Percentiles rank a stretch among this genome's conserved stretches.
These are phyloP conservation scores for Pythium guiyangense DNA, from an alignment of 352 stramenopile genomes.

Conservation along the genomic window DNA sequence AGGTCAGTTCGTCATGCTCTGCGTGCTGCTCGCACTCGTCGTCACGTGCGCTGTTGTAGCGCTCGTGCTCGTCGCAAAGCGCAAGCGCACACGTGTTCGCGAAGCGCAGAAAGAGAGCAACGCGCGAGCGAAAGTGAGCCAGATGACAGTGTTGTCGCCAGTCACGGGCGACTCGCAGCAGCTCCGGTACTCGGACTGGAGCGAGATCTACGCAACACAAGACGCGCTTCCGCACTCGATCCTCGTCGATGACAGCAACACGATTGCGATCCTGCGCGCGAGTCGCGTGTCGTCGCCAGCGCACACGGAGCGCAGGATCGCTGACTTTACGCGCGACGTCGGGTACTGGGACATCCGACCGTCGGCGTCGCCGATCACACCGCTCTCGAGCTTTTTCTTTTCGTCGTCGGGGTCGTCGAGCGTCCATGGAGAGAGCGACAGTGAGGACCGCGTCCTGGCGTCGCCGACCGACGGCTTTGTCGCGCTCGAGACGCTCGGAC, in stretches of 20 bases:
- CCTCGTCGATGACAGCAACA: constrained; percentile 32
- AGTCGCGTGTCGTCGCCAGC: constrained; percentile 32
- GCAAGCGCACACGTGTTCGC: constrained; percentile 6
- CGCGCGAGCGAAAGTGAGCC: constrained; percentile 9
- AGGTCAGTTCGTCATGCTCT: constrained; percentile 22
- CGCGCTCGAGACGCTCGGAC: constrained; percentile 27
- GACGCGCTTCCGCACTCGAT: constrained; percentile 30
- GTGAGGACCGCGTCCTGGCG: neutral
- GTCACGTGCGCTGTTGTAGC: constrained; percentile 15
- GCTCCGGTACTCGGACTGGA: constrained; percentile 38
- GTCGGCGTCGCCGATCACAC: constrained; percentile 47
- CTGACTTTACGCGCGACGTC: constrained; percentile 43
- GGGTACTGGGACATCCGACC: constrained; percentile 41
- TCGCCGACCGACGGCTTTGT: constrained; percentile 37
- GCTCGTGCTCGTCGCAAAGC: constrained; percentile 13
- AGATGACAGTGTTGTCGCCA: constrained; percentile 8
- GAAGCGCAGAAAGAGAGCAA: constrained; percentile 3
- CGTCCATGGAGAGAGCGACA: constrained; percentile 4
- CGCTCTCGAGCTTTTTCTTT: constrained; percentile 35
- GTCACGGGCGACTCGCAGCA: constrained; percentile 19
- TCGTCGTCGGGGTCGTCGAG: constrained; percentile 7
- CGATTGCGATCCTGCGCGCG: constrained; percentile 43
- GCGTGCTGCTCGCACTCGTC: constrained; percentile 17
- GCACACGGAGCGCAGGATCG: constrained; percentile 24
- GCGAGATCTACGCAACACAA: constrained; percentile 36